Conservation (phyloP, 108 stramenopile genomes). For the Pseudonitzschia multistriata region DNA sequence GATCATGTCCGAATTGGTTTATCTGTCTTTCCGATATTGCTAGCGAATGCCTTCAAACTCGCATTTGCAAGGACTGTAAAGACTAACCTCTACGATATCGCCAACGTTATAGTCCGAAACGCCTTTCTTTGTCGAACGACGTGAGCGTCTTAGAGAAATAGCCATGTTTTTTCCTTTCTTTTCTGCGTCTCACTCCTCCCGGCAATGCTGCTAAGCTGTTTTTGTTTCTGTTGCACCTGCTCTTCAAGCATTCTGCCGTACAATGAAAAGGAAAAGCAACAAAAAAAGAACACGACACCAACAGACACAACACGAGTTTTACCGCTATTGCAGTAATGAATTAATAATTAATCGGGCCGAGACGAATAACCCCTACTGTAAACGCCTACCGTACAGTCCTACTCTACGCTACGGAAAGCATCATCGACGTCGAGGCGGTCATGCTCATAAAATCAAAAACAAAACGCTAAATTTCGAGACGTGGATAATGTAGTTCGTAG, state of each 20-base stretch:
- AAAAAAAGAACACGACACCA: background rate
- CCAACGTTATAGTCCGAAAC: slow-evolving; percentile 38
- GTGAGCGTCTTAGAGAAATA: slow-evolving; percentile 30
- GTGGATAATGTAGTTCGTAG: too few species aligned
- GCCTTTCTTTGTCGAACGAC: slow-evolving; percentile 40
- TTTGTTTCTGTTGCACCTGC: background rate
- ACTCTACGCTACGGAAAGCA: too few species aligned
- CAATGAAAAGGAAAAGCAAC: background rate
- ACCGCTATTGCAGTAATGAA: too few species aligned
- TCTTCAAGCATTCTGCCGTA: background rate
- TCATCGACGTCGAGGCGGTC: too few species aligned
- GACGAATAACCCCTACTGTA: background rate
- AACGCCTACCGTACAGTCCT: background rate
- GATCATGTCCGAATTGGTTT: background rate
- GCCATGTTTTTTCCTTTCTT: slow-evolving; percentile 20
- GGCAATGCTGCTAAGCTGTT: background rate
- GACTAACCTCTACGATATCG: slow-evolving; percentile 51
- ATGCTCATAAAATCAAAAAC: too few species aligned
- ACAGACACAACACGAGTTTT: background rate
- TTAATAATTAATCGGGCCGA: background rate
- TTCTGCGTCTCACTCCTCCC: slow-evolving; percentile 7
- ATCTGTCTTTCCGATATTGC: background rate
- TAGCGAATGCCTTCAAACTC: background rate
- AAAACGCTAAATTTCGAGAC: too few species aligned
- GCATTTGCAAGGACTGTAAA: background rate